Conservation (phyloP, 345 rosid species). For the Pelargonium nanum region DNA sequence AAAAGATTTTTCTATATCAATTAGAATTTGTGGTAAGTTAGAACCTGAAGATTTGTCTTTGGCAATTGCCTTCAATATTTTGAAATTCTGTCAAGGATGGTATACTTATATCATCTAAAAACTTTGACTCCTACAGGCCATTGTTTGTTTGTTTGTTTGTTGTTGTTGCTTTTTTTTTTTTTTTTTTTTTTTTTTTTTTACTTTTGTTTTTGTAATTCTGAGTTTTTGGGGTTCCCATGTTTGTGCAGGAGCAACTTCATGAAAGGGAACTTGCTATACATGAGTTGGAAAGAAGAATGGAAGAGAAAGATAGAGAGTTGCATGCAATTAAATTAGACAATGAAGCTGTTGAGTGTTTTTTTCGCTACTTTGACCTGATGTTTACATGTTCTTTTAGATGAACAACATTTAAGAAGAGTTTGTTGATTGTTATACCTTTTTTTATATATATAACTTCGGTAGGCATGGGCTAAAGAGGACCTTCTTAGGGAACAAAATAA, state of each 20-base stretch:
- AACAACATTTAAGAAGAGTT: no score
- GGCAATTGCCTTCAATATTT: not conserved
- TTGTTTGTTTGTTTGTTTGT: no score
- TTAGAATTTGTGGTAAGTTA: not conserved
- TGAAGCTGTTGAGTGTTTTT: constrained; percentile 56
- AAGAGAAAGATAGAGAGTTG: constrained; percentile 77
- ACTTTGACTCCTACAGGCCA: no score
- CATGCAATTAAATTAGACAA: constrained; percentile 77
- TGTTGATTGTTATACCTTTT: not conserved
- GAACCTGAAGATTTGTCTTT: not conserved
- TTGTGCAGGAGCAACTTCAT: constrained; percentile 60
- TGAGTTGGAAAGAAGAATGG: constrained; percentile 71
- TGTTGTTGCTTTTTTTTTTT: no score
- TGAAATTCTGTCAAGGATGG: not conserved
- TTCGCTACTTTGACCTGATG: not conserved
- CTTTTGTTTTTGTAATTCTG: not conserved
- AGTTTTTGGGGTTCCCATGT: constrained; percentile 8
- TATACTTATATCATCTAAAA: no score
- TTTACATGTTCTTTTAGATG: not conserved
- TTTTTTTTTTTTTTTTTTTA: no score
- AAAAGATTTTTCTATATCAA: not conserved
- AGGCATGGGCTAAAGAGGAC: constrained; percentile 99
- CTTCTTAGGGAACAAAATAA: constrained; percentile 81
- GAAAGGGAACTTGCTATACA: constrained; percentile 52
- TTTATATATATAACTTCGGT: constrained; percentile 6